Conservation (phyloP, 768 basidiomycete genomes). For the Psilocybe sp. region DNA sequence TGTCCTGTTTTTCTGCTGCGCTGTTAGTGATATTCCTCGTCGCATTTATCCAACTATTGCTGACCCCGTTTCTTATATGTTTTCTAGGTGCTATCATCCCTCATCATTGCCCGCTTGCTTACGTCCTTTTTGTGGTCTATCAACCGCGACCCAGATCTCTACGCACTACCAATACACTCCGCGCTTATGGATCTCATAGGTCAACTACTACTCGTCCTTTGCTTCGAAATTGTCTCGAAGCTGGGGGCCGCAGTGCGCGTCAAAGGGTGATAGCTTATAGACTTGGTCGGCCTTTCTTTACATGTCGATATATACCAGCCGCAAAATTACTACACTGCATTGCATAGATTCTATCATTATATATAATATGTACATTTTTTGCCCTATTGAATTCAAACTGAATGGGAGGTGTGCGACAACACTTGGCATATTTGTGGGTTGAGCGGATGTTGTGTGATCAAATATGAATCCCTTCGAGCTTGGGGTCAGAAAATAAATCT, state of each 20-base stretch:
- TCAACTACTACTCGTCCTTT: constrained; percentile 73
- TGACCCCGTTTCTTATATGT: constrained; percentile 2
- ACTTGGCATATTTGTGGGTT: no score
- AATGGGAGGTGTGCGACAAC: no score
- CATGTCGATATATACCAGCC: background rate
- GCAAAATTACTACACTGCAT: background rate
- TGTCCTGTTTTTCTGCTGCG: constrained; percentile 68
- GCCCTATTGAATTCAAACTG: no score
- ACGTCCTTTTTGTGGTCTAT: constrained; percentile 79
- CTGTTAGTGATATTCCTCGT: constrained; percentile 45
- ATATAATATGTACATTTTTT: background rate
- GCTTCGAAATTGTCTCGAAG: constrained; percentile 63
- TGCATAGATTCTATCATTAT: background rate
- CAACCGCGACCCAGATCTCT: constrained; percentile 84
- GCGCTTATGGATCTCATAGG: constrained; percentile 85
- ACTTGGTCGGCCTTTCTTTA: no score
- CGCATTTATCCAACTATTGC: constrained; percentile 4
- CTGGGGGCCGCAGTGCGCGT: constrained; percentile 33
- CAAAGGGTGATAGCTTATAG: background rate
- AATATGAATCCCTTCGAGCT: no score
- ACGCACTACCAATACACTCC: constrained; percentile 90
- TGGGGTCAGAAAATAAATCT: no score
- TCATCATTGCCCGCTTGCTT: constrained; percentile 60
- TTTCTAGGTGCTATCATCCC: constrained; percentile 64
- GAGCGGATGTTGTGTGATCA: no score